These are phyloP conservation scores for Lasiosphaeria ovina DNA, from an alignment of 495 filamentous ascomycete species.

Conservation along the genomic window DNA sequence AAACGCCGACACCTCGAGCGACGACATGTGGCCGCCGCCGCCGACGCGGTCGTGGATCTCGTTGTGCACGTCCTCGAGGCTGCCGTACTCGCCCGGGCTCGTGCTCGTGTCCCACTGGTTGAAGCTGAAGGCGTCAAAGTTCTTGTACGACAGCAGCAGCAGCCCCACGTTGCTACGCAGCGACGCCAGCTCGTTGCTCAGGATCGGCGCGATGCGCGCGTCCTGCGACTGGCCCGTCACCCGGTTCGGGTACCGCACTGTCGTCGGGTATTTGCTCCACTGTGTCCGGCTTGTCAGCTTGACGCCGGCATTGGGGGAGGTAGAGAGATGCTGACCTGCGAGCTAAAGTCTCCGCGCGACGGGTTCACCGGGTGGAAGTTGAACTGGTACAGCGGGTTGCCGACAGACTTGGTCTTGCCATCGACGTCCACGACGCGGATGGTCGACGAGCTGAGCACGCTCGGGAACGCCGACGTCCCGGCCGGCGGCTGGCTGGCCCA, in stretches of 20 bases:
- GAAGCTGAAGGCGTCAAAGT: conserved; percentile 57
- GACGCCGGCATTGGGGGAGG: background rate
- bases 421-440: conserved; percentile 42
- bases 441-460: conserved; percentile 33
- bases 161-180: conserved; percentile 47
- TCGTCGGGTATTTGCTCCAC: conserved; percentile 27
- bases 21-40: conserved; percentile 60
- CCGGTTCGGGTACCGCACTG: conserved; percentile 26
- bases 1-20: conserved; percentile 62
- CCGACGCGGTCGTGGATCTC: conserved; percentile 58
- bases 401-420: conserved; percentile 26
- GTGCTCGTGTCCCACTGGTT: conserved; percentile 47
- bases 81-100: conserved; percentile 45
- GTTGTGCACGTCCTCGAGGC: conserved; percentile 63
- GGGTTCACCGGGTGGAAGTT: conserved; percentile 31
- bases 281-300: conserved; percentile 1
- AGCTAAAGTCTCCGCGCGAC: conserved; percentile 19
- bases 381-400: conserved; percentile 42
- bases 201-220: conserved; percentile 45
- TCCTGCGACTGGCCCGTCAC: conserved; percentile 27
- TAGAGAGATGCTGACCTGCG: conserved; percentile 1
- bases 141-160: conserved; percentile 56
- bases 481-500: conserved; percentile 45
- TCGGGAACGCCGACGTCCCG: conserved; percentile 23
- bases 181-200: conserved; percentile 43